These are phyloP conservation scores for Aspergillus ruber DNA, from an alignment of 2,329 filamentous ascomycete species.

Conservation along the genomic window DNA sequence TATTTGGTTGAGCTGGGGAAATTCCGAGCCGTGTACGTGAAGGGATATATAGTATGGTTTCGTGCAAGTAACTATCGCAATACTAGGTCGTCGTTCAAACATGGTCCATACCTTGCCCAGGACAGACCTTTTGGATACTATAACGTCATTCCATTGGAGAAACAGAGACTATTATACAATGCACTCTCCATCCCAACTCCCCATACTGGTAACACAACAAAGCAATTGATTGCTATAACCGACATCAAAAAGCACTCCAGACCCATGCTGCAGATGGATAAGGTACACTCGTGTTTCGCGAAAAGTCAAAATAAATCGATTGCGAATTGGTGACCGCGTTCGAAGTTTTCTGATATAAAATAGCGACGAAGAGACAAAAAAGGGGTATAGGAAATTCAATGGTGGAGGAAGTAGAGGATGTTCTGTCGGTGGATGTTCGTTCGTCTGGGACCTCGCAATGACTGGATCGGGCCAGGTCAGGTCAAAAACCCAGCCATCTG, in stretches of 20 bases:
- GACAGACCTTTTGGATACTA: too few relatives aligned
- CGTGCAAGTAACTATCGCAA: too few relatives aligned
- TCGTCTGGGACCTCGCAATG: background rate
- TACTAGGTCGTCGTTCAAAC: too few relatives aligned
- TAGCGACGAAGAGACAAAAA: slow-evolving; percentile 9
- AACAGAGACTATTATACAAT: slow-evolving; percentile 1
- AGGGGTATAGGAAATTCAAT: slow-evolving; percentile 15
- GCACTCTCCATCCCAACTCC: background rate
- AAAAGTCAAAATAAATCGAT: slow-evolving; percentile 1
- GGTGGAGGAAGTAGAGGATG: background rate
- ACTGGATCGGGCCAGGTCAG: background rate
- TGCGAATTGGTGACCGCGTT: slow-evolving; percentile 2
- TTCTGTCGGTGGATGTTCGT: background rate
- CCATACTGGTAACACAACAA: background rate
- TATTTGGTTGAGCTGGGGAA: too few relatives aligned
- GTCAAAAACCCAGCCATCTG: background rate
- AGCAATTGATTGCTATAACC: background rate
- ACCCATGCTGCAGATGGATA: slow-evolving; percentile 31
- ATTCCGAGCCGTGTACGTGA: too few relatives aligned
- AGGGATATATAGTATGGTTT: too few relatives aligned
- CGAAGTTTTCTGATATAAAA: background rate
- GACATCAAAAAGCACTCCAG: background rate
- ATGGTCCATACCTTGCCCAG: too few relatives aligned
- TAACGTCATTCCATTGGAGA: background rate
- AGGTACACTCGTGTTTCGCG: background rate